Percentiles rank a stretch among this genome's conserved stretches.
phyloP scores from a whole-genome alignment of 2,329 filamentous ascomycete genomes.

The Xylariales sp. region DNA sequence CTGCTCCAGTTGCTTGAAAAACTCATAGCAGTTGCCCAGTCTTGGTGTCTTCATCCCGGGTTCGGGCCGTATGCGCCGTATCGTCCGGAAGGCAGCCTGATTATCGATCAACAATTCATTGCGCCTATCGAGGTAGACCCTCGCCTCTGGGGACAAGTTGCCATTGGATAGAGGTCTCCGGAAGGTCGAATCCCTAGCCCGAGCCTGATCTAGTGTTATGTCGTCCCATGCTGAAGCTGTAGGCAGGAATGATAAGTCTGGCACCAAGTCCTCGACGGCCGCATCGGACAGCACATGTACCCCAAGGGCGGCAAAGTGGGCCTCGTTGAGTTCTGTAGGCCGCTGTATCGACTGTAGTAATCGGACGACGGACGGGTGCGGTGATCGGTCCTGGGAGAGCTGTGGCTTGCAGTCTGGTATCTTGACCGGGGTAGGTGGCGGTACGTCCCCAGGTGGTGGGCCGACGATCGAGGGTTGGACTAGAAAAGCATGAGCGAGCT shows the following conservation, averaged over 20 bases:
- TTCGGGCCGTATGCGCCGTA: conserved; percentile 52
- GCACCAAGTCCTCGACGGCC: conserved; percentile 44
- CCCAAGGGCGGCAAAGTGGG: conserved; percentile 54
- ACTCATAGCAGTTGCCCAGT: conserved; percentile 61
- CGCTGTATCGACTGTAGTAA: conserved; percentile 52
- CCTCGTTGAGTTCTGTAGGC: conserved; percentile 41
- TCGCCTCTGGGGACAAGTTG: conserved; percentile 50
- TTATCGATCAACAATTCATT: conserved; percentile 54
- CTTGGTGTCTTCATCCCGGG: conserved; percentile 50
- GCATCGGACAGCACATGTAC: conserved; percentile 50
- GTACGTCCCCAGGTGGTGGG: conserved; percentile 43
- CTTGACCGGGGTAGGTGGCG: conserved; percentile 50
- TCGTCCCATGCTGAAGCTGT: conserved; percentile 46
- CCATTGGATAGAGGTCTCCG: conserved; percentile 47
- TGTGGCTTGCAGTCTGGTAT: conserved; percentile 41
- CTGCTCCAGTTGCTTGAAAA: conserved; percentile 58
- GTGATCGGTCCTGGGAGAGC: conserved; percentile 13
- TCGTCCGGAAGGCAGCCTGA: conserved; percentile 55
- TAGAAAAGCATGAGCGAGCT: conserved; percentile 20
- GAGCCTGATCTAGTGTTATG: conserved; percentile 44
- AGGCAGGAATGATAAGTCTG: conserved; percentile 48
- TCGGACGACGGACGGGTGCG: conserved; percentile 37
- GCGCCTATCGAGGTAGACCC: conserved; percentile 54
- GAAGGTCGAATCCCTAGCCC: conserved; percentile 43
- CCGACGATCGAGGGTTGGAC: conserved; percentile 20